These are phyloP conservation scores for Thuidium tamariscinum DNA, from an alignment of 225 moss, liverwort and hornwort species.

Conservation along the genomic window DNA sequence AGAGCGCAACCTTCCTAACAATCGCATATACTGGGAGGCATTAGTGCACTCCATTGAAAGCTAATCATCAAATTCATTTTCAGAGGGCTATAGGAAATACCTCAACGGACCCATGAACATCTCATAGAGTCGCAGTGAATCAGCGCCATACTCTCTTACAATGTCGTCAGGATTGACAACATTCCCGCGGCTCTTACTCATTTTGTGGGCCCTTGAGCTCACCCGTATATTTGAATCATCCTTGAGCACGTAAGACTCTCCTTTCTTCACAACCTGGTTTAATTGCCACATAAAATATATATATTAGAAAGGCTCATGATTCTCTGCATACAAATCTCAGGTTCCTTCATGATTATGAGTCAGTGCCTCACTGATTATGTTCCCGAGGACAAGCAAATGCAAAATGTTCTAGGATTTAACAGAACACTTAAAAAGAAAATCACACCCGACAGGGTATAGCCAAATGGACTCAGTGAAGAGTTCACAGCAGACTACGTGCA, in stretches of 20 bases:
- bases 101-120: conserved; percentile 99
- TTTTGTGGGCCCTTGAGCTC: conserved; percentile 88
- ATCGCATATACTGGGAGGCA: background rate
- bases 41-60: background rate
- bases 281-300: background rate
- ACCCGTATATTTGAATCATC: conserved; percentile 56
- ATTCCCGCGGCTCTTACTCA: conserved; percentile 99
- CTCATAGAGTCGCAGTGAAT: conserved; percentile 91
- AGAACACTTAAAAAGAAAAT: background rate
- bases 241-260: conserved; percentile 77
- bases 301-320: background rate
- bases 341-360: background rate
- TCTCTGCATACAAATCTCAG: background rate
- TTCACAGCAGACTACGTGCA: background rate
- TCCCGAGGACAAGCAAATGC: background rate
- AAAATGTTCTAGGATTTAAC: background rate
- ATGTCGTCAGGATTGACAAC: conserved; percentile 95
- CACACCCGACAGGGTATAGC: background rate
- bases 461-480: background rate
- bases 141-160: conserved; percentile 82
- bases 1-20: background rate
- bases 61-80: background rate
- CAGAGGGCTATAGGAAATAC: conserved; percentile 1
- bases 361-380: background rate
- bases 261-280: conserved; percentile 67